Evolutionary conservation across 495 filamentous ascomycete genomes (phyloP).

Genomic region (Penicillium mononematosum): DNA sequence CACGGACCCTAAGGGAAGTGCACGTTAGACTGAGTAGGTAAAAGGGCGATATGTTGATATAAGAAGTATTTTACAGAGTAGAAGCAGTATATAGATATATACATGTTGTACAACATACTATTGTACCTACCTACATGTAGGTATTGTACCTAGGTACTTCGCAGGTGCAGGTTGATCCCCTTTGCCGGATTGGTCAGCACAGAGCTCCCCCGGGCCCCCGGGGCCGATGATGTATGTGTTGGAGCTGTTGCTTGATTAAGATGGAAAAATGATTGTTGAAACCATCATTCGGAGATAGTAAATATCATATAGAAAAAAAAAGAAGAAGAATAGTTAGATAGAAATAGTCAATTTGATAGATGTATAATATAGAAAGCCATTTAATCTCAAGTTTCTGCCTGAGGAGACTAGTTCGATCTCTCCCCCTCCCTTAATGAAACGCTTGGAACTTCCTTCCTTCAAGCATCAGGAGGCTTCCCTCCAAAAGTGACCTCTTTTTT

Average conservation of each 20-base stretch:
- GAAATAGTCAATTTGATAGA: not conserved
- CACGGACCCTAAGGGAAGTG: conserved; percentile 18
- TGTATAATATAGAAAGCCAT: not conserved
- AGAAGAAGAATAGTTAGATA: not conserved
- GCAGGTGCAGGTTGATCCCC: conserved; percentile 5
- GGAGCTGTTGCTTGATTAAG: conserved; percentile 2
- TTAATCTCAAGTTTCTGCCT: conserved; percentile 10
- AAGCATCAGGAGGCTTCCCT: conserved; percentile 9
- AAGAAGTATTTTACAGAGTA: not conserved
- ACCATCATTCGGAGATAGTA: not conserved
- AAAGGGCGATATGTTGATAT: not conserved
- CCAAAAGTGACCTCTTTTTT: conserved; percentile 2
- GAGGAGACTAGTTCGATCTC: conserved; percentile 6
- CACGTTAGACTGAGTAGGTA: not conserved
- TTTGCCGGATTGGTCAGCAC: conserved; percentile 8
- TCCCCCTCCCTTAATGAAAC: conserved; percentile 2
- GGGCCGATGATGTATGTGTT: conserved; percentile 5
- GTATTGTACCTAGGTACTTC: too few relatives aligned
- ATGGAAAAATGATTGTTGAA: not conserved
- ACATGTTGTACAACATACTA: not conserved
- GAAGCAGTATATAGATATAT: not conserved
- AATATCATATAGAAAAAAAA: not conserved
- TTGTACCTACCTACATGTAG: not conserved
- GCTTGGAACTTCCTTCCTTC: conserved; percentile 8
- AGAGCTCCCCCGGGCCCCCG: not conserved